These are phyloP conservation scores for Ophiostoma sp. DNA, from an alignment of 2,329 filamentous ascomycete genomes.

Conservation along the genomic window DNA sequence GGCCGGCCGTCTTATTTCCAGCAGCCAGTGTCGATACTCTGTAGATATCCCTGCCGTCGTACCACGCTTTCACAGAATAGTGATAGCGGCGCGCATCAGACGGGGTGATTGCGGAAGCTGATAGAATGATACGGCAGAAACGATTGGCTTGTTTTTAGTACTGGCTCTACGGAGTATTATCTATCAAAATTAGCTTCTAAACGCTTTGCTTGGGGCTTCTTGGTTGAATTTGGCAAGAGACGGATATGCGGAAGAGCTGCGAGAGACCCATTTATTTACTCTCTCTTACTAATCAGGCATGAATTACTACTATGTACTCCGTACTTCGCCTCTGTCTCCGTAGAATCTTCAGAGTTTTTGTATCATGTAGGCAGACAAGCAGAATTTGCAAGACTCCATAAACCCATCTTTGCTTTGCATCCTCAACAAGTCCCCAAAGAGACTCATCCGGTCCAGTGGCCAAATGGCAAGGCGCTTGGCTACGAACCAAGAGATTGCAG, in stretches of 20 bases:
- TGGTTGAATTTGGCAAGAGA: background rate
- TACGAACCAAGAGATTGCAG: conserved; percentile 39
- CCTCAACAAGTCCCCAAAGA: background rate
- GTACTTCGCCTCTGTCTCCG: background rate
- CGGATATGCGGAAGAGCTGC: background rate
- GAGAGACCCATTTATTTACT: background rate
- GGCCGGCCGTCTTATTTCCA: background rate
- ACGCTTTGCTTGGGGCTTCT: background rate
- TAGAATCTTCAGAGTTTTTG: too few relatives aligned
- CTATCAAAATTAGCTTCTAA: background rate
- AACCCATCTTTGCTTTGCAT: background rate
- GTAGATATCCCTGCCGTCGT: background rate
- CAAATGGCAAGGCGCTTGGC: conserved; percentile 37
- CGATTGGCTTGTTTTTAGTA: background rate
- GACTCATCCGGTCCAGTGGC: conserved; percentile 29
- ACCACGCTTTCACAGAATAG: conserved; percentile 12
- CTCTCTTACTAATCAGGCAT: background rate
- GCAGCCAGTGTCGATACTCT: background rate
- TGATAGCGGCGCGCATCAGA: conserved; percentile 1
- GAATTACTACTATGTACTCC: too few relatives aligned
- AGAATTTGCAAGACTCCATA: background rate
- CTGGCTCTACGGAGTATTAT: background rate
- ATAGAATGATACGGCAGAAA: background rate
- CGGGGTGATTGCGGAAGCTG: background rate
- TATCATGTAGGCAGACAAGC: background rate